phyloP scores from a whole-genome alignment of 768 basidiomycete genomes.

The Suillus americanus region DNA sequence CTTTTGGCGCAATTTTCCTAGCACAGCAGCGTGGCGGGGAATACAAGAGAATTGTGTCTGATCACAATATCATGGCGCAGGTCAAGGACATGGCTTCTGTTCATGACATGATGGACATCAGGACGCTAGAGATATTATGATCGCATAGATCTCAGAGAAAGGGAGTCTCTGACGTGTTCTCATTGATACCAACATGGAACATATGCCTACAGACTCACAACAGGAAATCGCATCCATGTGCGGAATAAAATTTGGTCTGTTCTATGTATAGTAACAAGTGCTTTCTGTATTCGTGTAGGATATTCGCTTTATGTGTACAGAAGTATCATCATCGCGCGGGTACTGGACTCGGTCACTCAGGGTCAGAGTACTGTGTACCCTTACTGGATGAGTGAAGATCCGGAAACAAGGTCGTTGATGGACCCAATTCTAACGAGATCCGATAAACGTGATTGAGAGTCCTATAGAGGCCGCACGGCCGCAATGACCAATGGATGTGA shows the following conservation, averaged over 20 bases:
- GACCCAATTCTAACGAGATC: too few species aligned
- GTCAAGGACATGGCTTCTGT: not conserved
- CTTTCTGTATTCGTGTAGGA: not conserved
- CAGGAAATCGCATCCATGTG: not conserved
- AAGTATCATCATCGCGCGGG: too few species aligned
- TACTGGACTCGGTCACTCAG: too few species aligned
- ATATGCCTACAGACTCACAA: not conserved
- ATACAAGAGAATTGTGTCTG: not conserved
- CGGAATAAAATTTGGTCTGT: not conserved
- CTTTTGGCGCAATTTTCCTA: too few species aligned
- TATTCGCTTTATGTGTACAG: not conserved
- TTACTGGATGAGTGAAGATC: too few species aligned
- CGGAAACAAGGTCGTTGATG: too few species aligned
- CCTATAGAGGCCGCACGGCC: too few species aligned
- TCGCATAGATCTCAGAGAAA: not conserved
- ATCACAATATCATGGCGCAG: not conserved
- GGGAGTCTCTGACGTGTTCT: not conserved
- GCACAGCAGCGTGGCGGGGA: not conserved
- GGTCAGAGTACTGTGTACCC: too few species aligned
- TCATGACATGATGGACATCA: not conserved
- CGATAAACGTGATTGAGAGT: too few species aligned
- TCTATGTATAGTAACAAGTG: too few species aligned
- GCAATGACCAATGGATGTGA: not conserved
- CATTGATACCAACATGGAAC: not conserved
- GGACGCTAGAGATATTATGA: not conserved